Conservation (phyloP, 305 asterid genomes). For the Rubia balearica region DNA sequence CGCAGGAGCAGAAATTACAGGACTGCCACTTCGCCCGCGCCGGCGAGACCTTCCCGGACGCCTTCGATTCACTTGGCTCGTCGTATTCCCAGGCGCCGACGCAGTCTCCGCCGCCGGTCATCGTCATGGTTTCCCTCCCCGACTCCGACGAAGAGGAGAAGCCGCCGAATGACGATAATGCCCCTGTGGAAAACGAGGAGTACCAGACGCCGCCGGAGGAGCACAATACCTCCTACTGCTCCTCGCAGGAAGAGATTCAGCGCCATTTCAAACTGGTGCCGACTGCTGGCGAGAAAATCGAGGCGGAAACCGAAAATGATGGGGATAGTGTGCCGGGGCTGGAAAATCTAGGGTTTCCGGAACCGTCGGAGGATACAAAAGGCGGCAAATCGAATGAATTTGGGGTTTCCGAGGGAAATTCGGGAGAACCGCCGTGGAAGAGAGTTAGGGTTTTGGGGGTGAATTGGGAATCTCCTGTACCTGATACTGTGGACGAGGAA, state of each 20-base stretch:
- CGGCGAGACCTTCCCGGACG: slow-evolving; percentile 24
- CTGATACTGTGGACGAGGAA: slow-evolving; percentile 11
- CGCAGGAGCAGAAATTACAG: slow-evolving; percentile 32
- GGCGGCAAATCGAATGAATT: slow-evolving; percentile 12
- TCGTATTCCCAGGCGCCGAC: slow-evolving; percentile 23
- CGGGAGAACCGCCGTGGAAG: slow-evolving; percentile 16
- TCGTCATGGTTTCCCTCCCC: slow-evolving; percentile 34
- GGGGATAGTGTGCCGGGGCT: slow-evolving; percentile 1
- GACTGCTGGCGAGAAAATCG: background rate
- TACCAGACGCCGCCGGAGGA: slow-evolving; percentile 52
- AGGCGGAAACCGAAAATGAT: background rate
- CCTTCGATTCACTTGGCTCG: slow-evolving; percentile 17
- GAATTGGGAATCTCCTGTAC: slow-evolving; percentile 13
- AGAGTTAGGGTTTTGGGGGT: slow-evolving; percentile 23
- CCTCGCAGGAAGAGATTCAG: slow-evolving; percentile 29
- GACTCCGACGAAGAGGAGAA: slow-evolving; percentile 2
- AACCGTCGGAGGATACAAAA: background rate
- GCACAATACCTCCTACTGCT: slow-evolving; percentile 24
- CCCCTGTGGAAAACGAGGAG: slow-evolving; percentile 14
- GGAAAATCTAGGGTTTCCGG: slow-evolving; percentile 15
- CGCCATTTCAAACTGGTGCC: background rate
- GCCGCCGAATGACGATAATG: slow-evolving; percentile 12
- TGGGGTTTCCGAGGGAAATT: slow-evolving; percentile 18
- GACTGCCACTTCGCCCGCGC: slow-evolving; percentile 27
- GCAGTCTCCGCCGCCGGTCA: slow-evolving; percentile 20